These are phyloP conservation scores for Alternaria burnsii DNA, from an alignment of 2,329 filamentous ascomycete genomes.

Conservation along the genomic window DNA sequence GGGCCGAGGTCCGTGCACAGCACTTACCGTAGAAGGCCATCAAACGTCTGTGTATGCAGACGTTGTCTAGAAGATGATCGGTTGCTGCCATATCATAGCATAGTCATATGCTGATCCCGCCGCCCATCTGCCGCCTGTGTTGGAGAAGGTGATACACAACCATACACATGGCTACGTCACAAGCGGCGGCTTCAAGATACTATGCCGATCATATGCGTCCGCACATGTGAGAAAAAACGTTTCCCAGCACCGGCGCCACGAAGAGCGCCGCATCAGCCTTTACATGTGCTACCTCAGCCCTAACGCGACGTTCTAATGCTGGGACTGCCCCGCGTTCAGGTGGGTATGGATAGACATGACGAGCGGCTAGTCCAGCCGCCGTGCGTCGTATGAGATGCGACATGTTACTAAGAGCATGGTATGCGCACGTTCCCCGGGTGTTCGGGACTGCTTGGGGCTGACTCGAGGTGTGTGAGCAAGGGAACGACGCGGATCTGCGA, in stretches of 20 bases:
- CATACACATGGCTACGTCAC: background rate
- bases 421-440: background rate
- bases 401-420: slow-evolving; percentile 2
- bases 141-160: background rate
- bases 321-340: slow-evolving; percentile 15
- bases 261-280: background rate
- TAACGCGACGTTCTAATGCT: background rate
- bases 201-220: slow-evolving; percentile 7
- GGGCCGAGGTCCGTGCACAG: slow-evolving; percentile 6
- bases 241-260: background rate
- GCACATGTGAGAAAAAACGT: slow-evolving; percentile 5
- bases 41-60: background rate
- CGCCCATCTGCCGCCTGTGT: too few relatives aligned
- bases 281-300: background rate
- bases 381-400: background rate
- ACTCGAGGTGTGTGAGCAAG: background rate
- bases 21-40: background rate
- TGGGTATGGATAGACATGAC: slow-evolving; percentile 6
- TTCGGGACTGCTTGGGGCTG: background rate
- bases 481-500: background rate
- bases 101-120: background rate
- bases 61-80: background rate
- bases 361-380: slow-evolving; percentile 2
- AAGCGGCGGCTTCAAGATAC: background rate
- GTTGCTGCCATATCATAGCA: too few relatives aligned